A percentile compares a stretch with the other conserved stretches of the same genome.
Evolutionary conservation across 306 rosid species (phyloP).

Genomic region (apple (Malus domestica)): DNA sequence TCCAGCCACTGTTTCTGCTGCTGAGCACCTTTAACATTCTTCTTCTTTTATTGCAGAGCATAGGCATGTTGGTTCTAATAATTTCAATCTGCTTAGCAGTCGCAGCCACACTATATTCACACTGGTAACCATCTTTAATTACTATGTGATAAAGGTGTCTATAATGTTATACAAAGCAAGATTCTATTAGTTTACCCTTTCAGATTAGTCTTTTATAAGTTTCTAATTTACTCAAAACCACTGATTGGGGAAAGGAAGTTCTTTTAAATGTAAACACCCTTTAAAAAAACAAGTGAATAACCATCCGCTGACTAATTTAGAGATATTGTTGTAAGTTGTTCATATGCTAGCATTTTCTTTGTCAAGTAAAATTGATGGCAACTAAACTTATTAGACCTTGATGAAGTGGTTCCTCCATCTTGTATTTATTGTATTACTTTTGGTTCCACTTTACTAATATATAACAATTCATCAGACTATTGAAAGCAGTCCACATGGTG

Average conservation of each 20-base stretch:
- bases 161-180: background rate
- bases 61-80: conserved; percentile 88
- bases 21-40: conserved; percentile 18
- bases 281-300: background rate
- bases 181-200: background rate
- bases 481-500: conserved; percentile 77
- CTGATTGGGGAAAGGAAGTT: background rate
- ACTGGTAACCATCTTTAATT: conserved; percentile 47
- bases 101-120: conserved; percentile 92
- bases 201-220: background rate
- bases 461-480: conserved; percentile 48
- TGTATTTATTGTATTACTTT: background rate
- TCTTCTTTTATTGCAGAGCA: conserved; percentile 49
- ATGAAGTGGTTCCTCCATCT: background rate
- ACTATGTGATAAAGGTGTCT: background rate
- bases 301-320: background rate
- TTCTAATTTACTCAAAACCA: background rate
- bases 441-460: conserved; percentile 4
- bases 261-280: background rate
- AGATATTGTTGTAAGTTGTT: background rate
- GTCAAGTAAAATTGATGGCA: background rate
- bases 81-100: conserved; percentile 81
- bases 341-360: background rate
- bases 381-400: background rate
- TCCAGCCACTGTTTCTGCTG: conserved; percentile 3